Conservation (phyloP, 306 rosid genomes). For the Calophaca sinica region DNA sequence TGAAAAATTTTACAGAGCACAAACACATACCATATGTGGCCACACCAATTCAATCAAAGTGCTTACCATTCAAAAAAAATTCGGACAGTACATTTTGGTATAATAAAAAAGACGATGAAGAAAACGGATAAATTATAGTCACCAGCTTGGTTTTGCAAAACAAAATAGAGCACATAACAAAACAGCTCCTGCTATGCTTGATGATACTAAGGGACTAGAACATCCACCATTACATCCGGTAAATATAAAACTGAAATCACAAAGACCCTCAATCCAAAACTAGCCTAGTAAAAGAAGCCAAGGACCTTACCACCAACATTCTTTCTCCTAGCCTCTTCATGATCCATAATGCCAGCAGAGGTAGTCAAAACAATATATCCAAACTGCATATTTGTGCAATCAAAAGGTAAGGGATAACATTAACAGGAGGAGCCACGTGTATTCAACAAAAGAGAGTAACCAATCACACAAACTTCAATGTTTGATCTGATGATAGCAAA, state of each 20-base stretch:
- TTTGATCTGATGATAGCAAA: neutral
- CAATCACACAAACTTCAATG: neutral
- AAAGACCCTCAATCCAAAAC: neutral
- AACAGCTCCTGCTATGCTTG: neutral
- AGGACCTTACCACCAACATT: constrained; percentile 2
- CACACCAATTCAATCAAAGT: neutral
- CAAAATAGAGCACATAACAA: neutral
- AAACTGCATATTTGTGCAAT: neutral
- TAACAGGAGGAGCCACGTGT: neutral
- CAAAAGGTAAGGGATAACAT: neutral
- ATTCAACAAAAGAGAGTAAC: neutral
- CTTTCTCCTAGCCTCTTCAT: constrained; percentile 8
- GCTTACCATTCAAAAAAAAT: neutral
- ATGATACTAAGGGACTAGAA: neutral
- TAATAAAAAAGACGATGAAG: neutral
- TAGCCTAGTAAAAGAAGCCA: neutral
- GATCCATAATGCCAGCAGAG: constrained; percentile 4
- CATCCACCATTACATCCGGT: neutral
- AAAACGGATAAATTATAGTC: neutral
- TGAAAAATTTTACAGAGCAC: no score
- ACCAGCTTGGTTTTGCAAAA: neutral
- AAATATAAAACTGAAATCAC: neutral
- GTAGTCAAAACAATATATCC: neutral
- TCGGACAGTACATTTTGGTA: constrained; percentile 21
- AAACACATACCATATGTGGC: neutral